Percentiles rank a stretch among this genome's conserved stretches.
Conservation (phyloP, 2,329 filamentous ascomycete genomes). For the Coniella vitis region DNA sequence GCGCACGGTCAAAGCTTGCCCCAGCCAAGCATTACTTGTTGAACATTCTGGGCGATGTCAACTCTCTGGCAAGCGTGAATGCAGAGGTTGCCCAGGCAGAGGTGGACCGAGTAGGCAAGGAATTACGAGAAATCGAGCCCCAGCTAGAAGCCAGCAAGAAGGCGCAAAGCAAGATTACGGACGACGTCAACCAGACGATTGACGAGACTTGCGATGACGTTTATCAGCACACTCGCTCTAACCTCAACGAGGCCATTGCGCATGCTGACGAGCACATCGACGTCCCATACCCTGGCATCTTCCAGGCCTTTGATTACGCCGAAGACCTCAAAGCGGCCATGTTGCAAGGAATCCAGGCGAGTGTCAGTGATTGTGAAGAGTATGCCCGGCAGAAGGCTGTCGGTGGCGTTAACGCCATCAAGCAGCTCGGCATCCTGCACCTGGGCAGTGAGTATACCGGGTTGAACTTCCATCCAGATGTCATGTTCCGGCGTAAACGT, state of each 20-base stretch:
- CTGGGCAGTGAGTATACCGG: constrained; percentile 82
- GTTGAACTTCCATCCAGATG: constrained; percentile 80
- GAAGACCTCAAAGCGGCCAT: constrained; percentile 90
- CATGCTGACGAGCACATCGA: constrained; percentile 74
- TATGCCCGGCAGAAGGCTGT: constrained; percentile 74
- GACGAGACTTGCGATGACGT: constrained; percentile 81
- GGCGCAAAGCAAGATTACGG: constrained; percentile 70
- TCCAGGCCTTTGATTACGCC: constrained; percentile 82
- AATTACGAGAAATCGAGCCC: constrained; percentile 77
- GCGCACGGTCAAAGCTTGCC: constrained; percentile 88
- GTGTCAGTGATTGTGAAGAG: constrained; percentile 76
- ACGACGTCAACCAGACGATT: constrained; percentile 73
- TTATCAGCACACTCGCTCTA: constrained; percentile 74
- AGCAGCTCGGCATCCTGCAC: constrained; percentile 80
- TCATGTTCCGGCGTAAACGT: constrained; percentile 85
- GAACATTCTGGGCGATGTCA: constrained; percentile 84
- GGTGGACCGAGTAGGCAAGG: constrained; percentile 71
- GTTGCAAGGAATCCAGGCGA: constrained; percentile 76
- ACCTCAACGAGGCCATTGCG: constrained; percentile 67
- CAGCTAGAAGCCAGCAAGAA: constrained; percentile 77
- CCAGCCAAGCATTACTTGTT: constrained; percentile 92
- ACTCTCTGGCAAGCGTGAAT: constrained; percentile 79
- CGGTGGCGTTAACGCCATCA: constrained; percentile 76
- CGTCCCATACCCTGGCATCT: constrained; percentile 78
- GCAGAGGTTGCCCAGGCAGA: constrained; percentile 79